These are phyloP conservation scores for Entomortierella parvispora DNA, from an alignment of 192 early-diverging fungal species.

Conservation along the genomic window DNA sequence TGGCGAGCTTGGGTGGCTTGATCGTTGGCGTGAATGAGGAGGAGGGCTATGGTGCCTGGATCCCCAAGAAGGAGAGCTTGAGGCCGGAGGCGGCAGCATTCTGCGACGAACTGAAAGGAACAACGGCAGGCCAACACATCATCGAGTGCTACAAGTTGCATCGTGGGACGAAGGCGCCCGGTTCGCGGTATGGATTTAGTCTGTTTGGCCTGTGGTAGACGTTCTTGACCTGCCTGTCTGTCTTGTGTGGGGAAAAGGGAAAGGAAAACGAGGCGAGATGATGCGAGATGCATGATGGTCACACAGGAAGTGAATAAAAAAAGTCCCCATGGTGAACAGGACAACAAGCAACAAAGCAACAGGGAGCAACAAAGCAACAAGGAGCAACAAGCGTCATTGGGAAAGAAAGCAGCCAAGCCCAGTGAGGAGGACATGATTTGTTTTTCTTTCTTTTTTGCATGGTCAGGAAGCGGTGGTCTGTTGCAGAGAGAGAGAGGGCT, in stretches of 20 bases:
- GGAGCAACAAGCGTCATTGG: no score
- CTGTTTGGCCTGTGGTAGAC: slow-evolving; percentile 41
- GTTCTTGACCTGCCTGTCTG: background rate
- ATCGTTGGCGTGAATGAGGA: slow-evolving; percentile 19
- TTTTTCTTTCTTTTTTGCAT: no score
- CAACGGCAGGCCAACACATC: slow-evolving; percentile 43
- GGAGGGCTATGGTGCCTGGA: slow-evolving; percentile 39
- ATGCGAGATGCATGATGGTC: no score
- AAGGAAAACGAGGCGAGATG: background rate
- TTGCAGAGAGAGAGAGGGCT: no score
- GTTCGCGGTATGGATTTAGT: slow-evolving; percentile 29
- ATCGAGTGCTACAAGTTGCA: slow-evolving; percentile 40
- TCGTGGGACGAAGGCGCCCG: slow-evolving; percentile 27
- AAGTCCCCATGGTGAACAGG: no score
- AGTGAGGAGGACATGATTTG: no score
- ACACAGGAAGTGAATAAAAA: no score
- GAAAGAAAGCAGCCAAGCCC: no score
- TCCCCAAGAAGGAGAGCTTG: background rate
- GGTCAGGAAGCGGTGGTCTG: no score
- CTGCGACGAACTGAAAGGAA: slow-evolving; percentile 26
- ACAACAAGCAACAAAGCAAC: no score
- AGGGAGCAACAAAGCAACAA: no score
- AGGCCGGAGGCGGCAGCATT: slow-evolving; percentile 22
- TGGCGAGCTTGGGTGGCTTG: slow-evolving; percentile 18
- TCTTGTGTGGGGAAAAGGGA: background rate